Evolutionary conservation across 2,329 filamentous ascomycete genomes (phyloP), one percentile per base, ranked within the genome.

Genomic region (Nemania diffusa): DNA sequence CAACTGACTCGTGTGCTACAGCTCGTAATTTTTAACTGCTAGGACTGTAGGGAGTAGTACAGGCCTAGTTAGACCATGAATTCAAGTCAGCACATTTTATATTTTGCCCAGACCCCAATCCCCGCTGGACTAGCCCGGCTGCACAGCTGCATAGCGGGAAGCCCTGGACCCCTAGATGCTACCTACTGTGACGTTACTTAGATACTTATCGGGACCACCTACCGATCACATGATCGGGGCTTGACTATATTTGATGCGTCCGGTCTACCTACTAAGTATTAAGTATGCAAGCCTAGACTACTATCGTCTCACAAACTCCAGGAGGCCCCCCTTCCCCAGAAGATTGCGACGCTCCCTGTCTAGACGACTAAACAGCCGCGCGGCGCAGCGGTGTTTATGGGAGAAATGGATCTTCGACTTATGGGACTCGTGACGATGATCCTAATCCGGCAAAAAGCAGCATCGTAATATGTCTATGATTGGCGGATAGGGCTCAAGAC

Each of bases 201-300:
- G 22, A n/a, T 40, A 46, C 48, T 48, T 62, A 62, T 42, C 27
- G 57, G 65, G 51, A 17, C 46, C 11, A 9, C 20, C 26, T 22
- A 13, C 63, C 62, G 66, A 55, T 66, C 66, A 69, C 67, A 65
- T 68, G 66, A 46, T 34, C 67, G 67, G 67, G 6, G 17, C 32
- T 37, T 53, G 9, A 29, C 27, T 37, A 48, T 22, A n/a, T 29
- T 22, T 32, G 26, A 52, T 52, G 32, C 17, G 27, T 20, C 46
- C 20, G 26, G 22, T n/a, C 24, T 24, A 20, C 5, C 46, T 50
- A 50, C 24, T 27, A 32, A 9, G n/a, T n/a, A n/a, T n/a, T 32
- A 32, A 32, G 29, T 32, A 9, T n/a, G 40, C 20, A 20, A 44
- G 40, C 40, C n/a, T 17, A 44, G 20, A 44, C 15, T 17, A 44